These are phyloP conservation scores for Verticillium alfalfae DNA, from an alignment of 2,329 filamentous ascomycete genomes.

Conservation along the genomic window DNA sequence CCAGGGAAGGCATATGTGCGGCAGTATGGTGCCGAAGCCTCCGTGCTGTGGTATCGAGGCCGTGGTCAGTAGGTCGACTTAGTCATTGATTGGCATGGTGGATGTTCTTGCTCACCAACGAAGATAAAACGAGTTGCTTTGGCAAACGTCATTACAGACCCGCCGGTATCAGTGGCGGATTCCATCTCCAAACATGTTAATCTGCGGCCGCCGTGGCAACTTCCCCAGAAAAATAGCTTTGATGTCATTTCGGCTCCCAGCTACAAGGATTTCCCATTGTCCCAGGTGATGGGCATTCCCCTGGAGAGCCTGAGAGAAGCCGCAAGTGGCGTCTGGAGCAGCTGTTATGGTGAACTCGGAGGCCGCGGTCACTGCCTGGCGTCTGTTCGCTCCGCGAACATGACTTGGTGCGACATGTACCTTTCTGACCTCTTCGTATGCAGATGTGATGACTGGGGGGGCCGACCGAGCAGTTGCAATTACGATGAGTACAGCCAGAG, in stretches of 20 bases:
- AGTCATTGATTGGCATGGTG: neutral
- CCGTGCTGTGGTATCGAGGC: neutral
- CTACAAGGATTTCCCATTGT: slow-evolving; percentile 2
- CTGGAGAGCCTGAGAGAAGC: slow-evolving; percentile 7
- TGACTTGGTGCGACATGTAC: neutral
- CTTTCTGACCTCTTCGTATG: neutral
- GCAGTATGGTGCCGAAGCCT: slow-evolving; percentile 5
- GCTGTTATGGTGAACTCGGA: slow-evolving; percentile 4
- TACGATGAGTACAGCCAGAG: neutral
- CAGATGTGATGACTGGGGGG: neutral
- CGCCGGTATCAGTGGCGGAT: neutral
- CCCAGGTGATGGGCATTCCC: slow-evolving; percentile 5
- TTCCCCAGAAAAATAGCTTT: slow-evolving; percentile 6
- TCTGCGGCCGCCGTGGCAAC: neutral
- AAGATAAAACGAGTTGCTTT: slow-evolving; percentile 6
- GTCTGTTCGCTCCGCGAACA: neutral
- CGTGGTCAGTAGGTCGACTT: neutral
- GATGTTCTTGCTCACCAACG: neutral
- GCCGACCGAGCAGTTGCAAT: neutral
- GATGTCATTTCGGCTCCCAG: slow-evolving; percentile 5
- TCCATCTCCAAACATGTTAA: neutral
- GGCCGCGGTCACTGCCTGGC: neutral
- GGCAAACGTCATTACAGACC: slow-evolving; percentile 8
- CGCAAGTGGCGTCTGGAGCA: slow-evolving; percentile 7
- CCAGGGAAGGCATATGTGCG: slow-evolving; percentile 6